Evolutionary conservation across 1,284 basidiomycete genomes (phyloP).

Genomic region (Ustilago vetiveriae): DNA sequence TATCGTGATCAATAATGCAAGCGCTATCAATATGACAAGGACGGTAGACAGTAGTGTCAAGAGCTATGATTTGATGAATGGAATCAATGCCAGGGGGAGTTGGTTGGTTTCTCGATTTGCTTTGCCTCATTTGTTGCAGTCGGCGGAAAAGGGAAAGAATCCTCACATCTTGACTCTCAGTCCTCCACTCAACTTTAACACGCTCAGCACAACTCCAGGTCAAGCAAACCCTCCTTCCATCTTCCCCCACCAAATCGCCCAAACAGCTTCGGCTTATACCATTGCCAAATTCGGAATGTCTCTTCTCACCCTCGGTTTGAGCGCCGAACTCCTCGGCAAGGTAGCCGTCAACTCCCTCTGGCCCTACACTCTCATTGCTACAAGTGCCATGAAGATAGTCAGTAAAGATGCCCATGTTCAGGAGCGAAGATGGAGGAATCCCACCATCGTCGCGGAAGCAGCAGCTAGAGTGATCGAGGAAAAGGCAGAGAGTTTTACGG

Average conservation of each 20-base stretch:
- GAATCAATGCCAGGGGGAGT: conserved; percentile 62
- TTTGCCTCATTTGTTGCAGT: conserved; percentile 59
- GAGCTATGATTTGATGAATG: conserved; percentile 47
- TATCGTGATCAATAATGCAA: conserved; percentile 65
- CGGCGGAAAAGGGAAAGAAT: conserved; percentile 37
- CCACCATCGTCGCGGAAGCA: conserved; percentile 61
- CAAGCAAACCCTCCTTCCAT: conserved; percentile 12
- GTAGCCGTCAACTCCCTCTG: conserved; percentile 60
- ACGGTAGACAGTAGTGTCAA: conserved; percentile 53
- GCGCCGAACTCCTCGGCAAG: conserved; percentile 55
- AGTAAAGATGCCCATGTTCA: conserved; percentile 44
- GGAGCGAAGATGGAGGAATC: conserved; percentile 50
- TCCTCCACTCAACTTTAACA: conserved; percentile 54
- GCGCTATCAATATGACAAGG: conserved; percentile 61
- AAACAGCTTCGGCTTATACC: conserved; percentile 51
- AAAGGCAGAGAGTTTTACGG: conserved; percentile 26
- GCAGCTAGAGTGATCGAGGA: conserved; percentile 59
- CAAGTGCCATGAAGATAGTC: conserved; percentile 60
- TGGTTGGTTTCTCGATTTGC: conserved; percentile 61
- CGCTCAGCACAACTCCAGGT: conserved; percentile 47
- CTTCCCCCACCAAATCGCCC: conserved; percentile 42
- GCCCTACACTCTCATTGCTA: conserved; percentile 60
- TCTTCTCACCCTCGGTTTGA: conserved; percentile 56
- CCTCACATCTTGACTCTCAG: conserved; percentile 65
- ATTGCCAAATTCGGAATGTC: conserved; percentile 66